These are phyloP conservation scores for Sphaerosporella brunnea DNA, from an alignment of 495 filamentous ascomycete genomes.

Conservation along the genomic window DNA sequence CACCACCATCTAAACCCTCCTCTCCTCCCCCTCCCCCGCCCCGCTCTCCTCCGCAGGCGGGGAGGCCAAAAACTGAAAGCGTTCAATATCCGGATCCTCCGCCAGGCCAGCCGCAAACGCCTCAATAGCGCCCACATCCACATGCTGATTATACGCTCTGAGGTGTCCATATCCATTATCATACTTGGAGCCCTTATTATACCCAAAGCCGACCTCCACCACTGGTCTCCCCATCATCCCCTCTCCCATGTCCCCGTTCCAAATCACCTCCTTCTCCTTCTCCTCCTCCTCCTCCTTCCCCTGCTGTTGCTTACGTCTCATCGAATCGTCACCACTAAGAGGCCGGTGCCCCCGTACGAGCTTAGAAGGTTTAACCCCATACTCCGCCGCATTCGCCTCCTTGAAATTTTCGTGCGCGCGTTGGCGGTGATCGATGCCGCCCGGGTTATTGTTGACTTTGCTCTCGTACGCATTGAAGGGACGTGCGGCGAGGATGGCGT, in stretches of 20 bases:
- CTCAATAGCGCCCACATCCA: background rate
- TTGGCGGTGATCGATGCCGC: background rate
- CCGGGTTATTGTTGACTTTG: background rate
- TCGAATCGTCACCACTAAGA: background rate
- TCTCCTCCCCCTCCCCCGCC: no score
- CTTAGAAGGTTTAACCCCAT: background rate
- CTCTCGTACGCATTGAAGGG: background rate
- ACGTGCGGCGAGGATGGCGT: background rate
- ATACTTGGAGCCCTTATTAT: conserved; percentile 1
- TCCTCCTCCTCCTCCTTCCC: background rate
- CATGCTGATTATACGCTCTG: background rate
- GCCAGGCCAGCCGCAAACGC: background rate
- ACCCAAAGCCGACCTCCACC: background rate
- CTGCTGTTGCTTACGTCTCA: background rate
- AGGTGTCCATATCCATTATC: background rate
- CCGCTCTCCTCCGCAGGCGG: no score
- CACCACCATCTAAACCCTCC: no score
- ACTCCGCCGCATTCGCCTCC: background rate
- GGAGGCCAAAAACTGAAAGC: no score
- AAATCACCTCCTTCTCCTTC: background rate
- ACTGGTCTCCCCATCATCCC: background rate
- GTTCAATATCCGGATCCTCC: no score
- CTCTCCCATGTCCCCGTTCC: no score
- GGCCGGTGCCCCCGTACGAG: background rate
- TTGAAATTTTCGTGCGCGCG: background rate